Percentiles rank a stretch among this genome's conserved stretches.
phyloP scores from a whole-genome alignment of 495 filamentous ascomycete genomes.

The Neurospora sp. region DNA sequence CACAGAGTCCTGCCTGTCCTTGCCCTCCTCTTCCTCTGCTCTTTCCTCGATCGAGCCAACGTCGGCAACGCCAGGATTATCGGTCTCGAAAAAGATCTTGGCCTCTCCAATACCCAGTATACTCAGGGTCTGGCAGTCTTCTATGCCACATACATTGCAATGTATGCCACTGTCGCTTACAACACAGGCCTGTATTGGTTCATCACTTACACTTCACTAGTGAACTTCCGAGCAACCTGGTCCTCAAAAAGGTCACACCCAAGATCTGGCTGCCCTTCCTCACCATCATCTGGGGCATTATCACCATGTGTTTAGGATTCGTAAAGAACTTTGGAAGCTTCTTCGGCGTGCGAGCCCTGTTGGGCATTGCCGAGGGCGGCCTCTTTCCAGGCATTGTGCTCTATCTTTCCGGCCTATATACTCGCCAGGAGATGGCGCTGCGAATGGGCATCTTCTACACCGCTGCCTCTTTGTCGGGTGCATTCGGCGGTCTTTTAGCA shows the following conservation, averaged over 20 bases:
- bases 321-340: slow-evolving; percentile 64
- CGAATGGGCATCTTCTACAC: slow-evolving; percentile 47
- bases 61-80: slow-evolving; percentile 79
- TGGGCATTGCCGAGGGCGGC: slow-evolving; percentile 51
- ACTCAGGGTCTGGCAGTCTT: slow-evolving; percentile 51
- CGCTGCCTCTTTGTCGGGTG: slow-evolving; percentile 44
- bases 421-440: slow-evolving; percentile 38
- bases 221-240: slow-evolving; percentile 75
- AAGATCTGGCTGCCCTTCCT: slow-evolving; percentile 48
- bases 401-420: slow-evolving; percentile 39
- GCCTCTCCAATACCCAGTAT: slow-evolving; percentile 57
- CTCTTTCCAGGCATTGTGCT: slow-evolving; percentile 42
- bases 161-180: slow-evolving; percentile 8
- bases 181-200: slow-evolving; percentile 3
- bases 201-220: slow-evolving; percentile 19
- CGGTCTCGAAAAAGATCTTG: slow-evolving; percentile 53
- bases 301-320: slow-evolving; percentile 61
- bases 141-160: slow-evolving; percentile 47
- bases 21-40: slow-evolving; percentile 38
- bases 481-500: slow-evolving; percentile 42
- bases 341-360: slow-evolving; percentile 64
- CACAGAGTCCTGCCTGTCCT: slow-evolving; percentile 41
- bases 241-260: slow-evolving; percentile 65
- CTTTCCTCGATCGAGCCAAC: slow-evolving; percentile 70
- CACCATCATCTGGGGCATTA: slow-evolving; percentile 45